These are phyloP conservation scores for Suillus alpinus DNA, from an alignment of 768 basidiomycete genomes.

Conservation along the genomic window DNA sequence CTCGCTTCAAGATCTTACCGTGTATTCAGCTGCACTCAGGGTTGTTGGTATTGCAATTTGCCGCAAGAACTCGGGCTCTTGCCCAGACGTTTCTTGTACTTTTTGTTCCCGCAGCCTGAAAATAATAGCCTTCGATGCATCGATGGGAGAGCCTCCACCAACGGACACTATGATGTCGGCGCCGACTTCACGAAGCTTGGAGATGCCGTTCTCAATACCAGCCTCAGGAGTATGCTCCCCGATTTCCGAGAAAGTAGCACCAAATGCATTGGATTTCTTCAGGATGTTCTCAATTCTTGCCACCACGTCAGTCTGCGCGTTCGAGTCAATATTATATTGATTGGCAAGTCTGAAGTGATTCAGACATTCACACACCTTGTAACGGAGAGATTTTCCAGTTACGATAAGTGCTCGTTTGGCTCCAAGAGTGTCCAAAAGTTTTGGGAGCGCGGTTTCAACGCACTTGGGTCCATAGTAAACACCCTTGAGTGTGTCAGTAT, in stretches of 20 bases:
- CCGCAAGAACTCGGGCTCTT: constrained; percentile 34
- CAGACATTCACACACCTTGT: constrained; percentile 45
- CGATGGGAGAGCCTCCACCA: constrained; percentile 80
- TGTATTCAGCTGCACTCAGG: constrained; percentile 75
- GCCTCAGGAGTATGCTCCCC: constrained; percentile 71
- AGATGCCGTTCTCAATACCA: constrained; percentile 56
- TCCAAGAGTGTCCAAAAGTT: constrained; percentile 50
- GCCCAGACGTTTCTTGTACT: constrained; percentile 45
- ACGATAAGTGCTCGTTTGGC: constrained; percentile 66
- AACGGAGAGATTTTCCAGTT: constrained; percentile 65
- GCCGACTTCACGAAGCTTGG: constrained; percentile 49
- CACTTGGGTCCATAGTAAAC: constrained; percentile 75
- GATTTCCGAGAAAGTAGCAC: constrained; percentile 68
- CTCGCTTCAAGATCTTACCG: constrained; percentile 35
- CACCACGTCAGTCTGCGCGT: constrained; percentile 25
- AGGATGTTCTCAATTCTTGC: constrained; percentile 39
- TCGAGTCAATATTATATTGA: constrained; percentile 9
- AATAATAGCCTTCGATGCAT: constrained; percentile 72
- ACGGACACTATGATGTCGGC: constrained; percentile 72
- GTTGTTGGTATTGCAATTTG: constrained; percentile 86
- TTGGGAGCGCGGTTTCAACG: constrained; percentile 58
- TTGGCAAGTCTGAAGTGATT: not conserved
- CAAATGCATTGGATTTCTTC: constrained; percentile 55
- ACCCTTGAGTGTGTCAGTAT: constrained; percentile 64
- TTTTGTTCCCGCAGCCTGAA: constrained; percentile 46